Conservation (phyloP, 805 yeast genomes). For the Myxozyma lipomycoides region DNA sequence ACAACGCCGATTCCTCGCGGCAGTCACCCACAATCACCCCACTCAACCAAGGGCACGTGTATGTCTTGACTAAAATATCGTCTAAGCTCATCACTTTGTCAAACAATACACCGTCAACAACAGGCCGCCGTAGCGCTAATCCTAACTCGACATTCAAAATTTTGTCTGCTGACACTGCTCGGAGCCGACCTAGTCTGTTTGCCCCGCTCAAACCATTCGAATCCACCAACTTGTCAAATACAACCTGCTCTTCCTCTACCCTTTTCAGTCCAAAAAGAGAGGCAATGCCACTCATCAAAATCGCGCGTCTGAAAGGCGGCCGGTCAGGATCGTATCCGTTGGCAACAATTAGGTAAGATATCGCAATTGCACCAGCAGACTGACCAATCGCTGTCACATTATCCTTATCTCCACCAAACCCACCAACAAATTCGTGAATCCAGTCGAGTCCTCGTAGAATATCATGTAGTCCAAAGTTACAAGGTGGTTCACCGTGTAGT, state of each 20-base stretch:
- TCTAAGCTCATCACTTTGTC: constrained; percentile 1
- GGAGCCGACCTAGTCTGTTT: constrained; percentile 3
- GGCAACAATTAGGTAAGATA: constrained; percentile 2
- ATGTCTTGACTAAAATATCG: constrained; percentile 10
- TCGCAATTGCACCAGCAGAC: constrained; percentile 39
- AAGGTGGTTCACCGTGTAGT: constrained; percentile 15
- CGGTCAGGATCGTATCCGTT: neutral
- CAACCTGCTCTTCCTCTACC: constrained; percentile 15
- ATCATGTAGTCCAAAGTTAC: constrained; percentile 46
- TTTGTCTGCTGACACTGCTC: constrained; percentile 4
- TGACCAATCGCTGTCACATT: constrained; percentile 43
- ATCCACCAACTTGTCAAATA: constrained; percentile 1
- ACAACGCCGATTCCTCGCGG: constrained; percentile 1
- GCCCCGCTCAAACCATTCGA: neutral
- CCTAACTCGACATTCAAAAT: constrained; percentile 1
- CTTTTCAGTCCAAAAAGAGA: constrained; percentile 2
- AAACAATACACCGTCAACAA: constrained; percentile 10
- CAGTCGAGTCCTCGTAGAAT: constrained; percentile 37
- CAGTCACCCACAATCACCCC: constrained; percentile 18
- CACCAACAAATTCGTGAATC: constrained; percentile 40
- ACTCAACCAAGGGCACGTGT: constrained; percentile 13
- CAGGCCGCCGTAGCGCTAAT: constrained; percentile 5
- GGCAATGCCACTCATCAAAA: constrained; percentile 17
- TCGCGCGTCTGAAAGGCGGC: constrained; percentile 12
- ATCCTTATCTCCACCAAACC: constrained; percentile 45